Evolutionary conservation across 805 yeast genomes (phyloP), one percentile per base, ranked within the genome.

Genomic region (Myxozyma monticola): DNA sequence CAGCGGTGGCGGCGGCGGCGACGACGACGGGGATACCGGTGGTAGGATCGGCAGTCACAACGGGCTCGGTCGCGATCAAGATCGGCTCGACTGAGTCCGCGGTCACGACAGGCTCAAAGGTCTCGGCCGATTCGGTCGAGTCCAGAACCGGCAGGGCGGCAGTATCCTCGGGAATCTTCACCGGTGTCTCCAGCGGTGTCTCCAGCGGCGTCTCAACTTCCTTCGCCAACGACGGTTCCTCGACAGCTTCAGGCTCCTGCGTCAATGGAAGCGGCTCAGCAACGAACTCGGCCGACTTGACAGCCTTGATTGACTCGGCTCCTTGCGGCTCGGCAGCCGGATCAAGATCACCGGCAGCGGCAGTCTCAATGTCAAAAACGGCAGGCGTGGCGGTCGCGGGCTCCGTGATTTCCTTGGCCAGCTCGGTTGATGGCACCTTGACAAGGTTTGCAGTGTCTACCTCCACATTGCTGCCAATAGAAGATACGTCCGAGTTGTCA

Each of bases 381-480:
- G 45, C 31, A 7, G 45, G 38, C 10, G 45, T 30, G 7, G 45
- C 37, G 24, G 37, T 21, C 14, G 44, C 37, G 22, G 22, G 21
- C 14, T 28, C 5, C 7, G 9, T 25, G 6, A 2, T n/a, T 30
- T 26, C 45, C 6, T 31, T 29, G 24, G 45, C 34, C 29, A 21
- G 14, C 7, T 33, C 38, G 14, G 38, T 22, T 2, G 37, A 22
- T 8, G 45, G 45, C 24, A 42, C 45, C 10, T 31, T 30, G 10
- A 42, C 38, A 17, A 38, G 38, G 7, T 37, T 31, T 22, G 38
- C 45, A 42, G 45, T 42, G 24, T 42, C 45, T 14, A 33, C 45
- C n/a, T 37, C 24, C 15, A 31, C 38, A 6, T 18, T 31, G 10
- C 34, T 38, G n/a, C 31, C 7, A 7, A 33, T 38, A 2, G 37